Conservation (phyloP, 306 rosid genomes). For the Inga laurina region DNA sequence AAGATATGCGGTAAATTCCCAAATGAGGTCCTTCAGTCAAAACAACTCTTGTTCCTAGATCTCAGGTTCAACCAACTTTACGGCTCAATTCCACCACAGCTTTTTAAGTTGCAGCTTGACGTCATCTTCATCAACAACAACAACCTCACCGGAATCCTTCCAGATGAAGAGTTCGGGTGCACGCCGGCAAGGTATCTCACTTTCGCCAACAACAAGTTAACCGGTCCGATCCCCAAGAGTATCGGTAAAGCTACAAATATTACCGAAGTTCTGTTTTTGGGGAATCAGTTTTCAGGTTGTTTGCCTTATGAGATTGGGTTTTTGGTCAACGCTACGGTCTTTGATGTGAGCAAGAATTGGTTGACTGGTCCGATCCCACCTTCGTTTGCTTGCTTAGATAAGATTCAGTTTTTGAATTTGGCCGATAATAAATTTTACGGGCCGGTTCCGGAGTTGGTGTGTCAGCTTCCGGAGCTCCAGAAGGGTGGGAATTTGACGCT, state of each 20-base stretch:
- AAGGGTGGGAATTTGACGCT: slow-evolving; percentile 32
- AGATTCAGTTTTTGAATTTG: slow-evolving; percentile 43
- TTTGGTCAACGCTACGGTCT: slow-evolving; percentile 44
- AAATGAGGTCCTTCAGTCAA: slow-evolving; percentile 5
- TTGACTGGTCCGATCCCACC: slow-evolving; percentile 73
- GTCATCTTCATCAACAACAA: slow-evolving; percentile 83
- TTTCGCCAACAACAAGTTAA: slow-evolving; percentile 62
- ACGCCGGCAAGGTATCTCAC: slow-evolving; percentile 68
- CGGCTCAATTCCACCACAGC: slow-evolving; percentile 39
- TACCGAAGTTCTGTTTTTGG: slow-evolving; percentile 66
- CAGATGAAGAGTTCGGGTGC: slow-evolving; percentile 53
- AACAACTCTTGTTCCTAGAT: slow-evolving; percentile 55
- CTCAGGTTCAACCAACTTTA: slow-evolving; percentile 52
- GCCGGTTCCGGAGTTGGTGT: slow-evolving; percentile 61
- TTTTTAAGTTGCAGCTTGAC: slow-evolving; percentile 50
- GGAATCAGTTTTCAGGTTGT: slow-evolving; percentile 59
- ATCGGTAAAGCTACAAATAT: slow-evolving; percentile 51
- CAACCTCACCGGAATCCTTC: slow-evolving; percentile 33
- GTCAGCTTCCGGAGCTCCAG: slow-evolving; percentile 44
- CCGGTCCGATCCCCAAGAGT: slow-evolving; percentile 62
- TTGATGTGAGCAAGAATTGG: slow-evolving; percentile 54
- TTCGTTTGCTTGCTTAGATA: slow-evolving; percentile 66
- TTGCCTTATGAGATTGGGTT: slow-evolving; percentile 68
- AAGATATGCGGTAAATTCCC: slow-evolving; percentile 45
- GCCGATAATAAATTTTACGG: slow-evolving; percentile 54